A percentile compares a stretch with the other conserved stretches of the same genome.
Evolutionary conservation across 2,329 filamentous ascomycete species (phyloP).

Genomic region (Aphanoascus verrucosus): DNA sequence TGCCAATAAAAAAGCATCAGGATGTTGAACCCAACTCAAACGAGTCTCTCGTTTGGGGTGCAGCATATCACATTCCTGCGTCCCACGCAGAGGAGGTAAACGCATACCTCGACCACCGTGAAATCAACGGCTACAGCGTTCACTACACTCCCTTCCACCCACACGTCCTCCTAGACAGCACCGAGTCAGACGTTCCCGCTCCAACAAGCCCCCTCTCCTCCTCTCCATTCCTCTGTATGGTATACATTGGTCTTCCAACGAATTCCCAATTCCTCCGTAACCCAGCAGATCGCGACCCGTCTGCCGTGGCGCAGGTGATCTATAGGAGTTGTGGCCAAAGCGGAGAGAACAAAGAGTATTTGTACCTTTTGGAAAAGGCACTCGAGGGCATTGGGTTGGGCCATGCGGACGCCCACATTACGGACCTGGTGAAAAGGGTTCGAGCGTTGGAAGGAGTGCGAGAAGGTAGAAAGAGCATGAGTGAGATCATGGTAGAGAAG

Average conservation of each 20-base stretch:
- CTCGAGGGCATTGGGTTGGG: slow-evolving; percentile 61
- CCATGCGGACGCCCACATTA: slow-evolving; percentile 73
- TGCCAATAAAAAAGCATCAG: slow-evolving; percentile 22
- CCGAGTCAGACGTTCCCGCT: slow-evolving; percentile 18
- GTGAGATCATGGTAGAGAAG: slow-evolving; percentile 21
- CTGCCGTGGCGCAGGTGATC: slow-evolving; percentile 71
- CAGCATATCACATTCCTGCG: slow-evolving; percentile 73
- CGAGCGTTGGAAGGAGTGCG: slow-evolving; percentile 47
- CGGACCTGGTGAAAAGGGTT: slow-evolving; percentile 65
- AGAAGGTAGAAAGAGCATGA: slow-evolving; percentile 25
- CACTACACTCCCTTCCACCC: slow-evolving; percentile 80
- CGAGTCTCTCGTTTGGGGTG: slow-evolving; percentile 62
- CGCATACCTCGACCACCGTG: slow-evolving; percentile 84
- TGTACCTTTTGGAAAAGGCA: slow-evolving; percentile 67
- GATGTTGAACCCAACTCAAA: slow-evolving; percentile 25
- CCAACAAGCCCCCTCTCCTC: slow-evolving; percentile 20
- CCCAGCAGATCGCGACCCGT: slow-evolving; percentile 55
- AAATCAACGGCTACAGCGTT: slow-evolving; percentile 95
- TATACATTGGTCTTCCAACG: slow-evolving; percentile 88
- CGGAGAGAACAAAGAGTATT: slow-evolving; percentile 81
- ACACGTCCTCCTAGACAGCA: slow-evolving; percentile 25
- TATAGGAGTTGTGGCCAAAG: slow-evolving; percentile 66
- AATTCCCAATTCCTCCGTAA: slow-evolving; percentile 74
- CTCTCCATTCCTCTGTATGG: slow-evolving; percentile 49
- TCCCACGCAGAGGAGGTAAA: slow-evolving; percentile 68